Percentiles rank a stretch among this genome's conserved stretches.
phyloP scores from a whole-genome alignment of 495 filamentous ascomycete genomes.

The Talaromyces wortmannii region DNA sequence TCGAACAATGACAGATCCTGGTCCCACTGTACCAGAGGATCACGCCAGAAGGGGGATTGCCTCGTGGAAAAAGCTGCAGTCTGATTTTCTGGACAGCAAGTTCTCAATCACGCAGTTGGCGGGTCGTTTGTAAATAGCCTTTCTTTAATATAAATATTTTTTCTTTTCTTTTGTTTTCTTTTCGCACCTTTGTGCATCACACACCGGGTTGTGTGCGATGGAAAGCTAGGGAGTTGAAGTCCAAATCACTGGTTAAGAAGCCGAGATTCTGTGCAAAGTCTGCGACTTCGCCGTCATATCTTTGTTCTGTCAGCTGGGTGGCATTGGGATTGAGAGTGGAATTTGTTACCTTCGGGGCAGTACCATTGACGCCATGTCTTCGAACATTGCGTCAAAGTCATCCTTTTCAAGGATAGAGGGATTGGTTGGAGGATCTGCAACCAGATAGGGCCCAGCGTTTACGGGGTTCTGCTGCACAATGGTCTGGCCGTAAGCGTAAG shows the following conservation, averaged over 20 bases:
- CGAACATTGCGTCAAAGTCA: conserved; percentile 15
- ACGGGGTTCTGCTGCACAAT: conserved; percentile 4
- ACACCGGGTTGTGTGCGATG: conserved; percentile 58
- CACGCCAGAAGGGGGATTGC: conserved; percentile 58
- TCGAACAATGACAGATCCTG: conserved; percentile 51
- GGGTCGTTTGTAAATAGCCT: conserved; percentile 50
- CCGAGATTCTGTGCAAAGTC: conserved; percentile 21
- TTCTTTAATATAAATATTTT: conserved; percentile 46
- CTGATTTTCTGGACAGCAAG: conserved; percentile 20
- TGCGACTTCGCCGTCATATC: background rate
- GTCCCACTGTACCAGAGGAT: conserved; percentile 46
- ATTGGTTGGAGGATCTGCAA: background rate
- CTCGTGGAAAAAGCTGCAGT: conserved; percentile 50
- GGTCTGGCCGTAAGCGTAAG: no score
- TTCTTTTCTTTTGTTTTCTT: conserved; percentile 42
- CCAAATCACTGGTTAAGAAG: conserved; percentile 17
- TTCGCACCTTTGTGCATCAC: conserved; percentile 62
- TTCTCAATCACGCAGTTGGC: conserved; percentile 52
- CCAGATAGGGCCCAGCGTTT: background rate
- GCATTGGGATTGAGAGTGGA: no score
- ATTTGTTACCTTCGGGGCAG: conserved; percentile 9
- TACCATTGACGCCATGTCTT: conserved; percentile 14
- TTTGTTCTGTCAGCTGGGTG: conserved; percentile 7
- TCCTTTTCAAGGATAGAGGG: conserved; percentile 4
- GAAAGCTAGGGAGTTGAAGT: conserved; percentile 23